These are phyloP conservation scores for Candida gorgasii DNA, from an alignment of 805 yeast species.

Conservation along the genomic window DNA sequence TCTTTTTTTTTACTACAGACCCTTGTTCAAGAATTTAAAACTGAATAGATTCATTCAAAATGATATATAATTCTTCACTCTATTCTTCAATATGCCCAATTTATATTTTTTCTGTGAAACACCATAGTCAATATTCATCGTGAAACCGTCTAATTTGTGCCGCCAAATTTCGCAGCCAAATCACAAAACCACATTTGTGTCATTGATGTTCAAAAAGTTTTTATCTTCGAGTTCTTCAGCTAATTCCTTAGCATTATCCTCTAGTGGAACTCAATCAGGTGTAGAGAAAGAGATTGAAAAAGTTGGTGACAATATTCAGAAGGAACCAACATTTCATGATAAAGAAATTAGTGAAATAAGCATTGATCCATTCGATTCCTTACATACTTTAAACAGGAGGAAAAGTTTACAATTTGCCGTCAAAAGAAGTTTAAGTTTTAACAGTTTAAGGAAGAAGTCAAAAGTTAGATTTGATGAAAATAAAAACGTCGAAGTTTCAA, in stretches of 20 bases:
- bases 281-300: neutral
- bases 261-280: neutral
- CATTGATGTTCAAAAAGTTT: neutral
- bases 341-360: slow-evolving; percentile 18
- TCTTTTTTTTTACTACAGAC: too few relatives aligned
- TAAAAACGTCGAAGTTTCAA: neutral
- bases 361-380: slow-evolving; percentile 23
- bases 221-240: neutral
- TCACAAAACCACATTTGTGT: slow-evolving; percentile 2
- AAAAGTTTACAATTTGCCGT: slow-evolving; percentile 16
- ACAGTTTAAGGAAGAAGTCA: slow-evolving; percentile 12
- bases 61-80: too few relatives aligned
- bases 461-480: slow-evolving; percentile 13
- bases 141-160: too few relatives aligned
- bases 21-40: too few relatives aligned
- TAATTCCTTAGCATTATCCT: neutral
- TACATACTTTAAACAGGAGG: slow-evolving; percentile 16
- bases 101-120: too few relatives aligned
- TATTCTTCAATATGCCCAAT: too few relatives aligned
- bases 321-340: neutral
- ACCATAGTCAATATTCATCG: too few relatives aligned
- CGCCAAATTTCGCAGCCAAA: slow-evolving; percentile 6
- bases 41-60: too few relatives aligned
- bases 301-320: neutral
- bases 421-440: slow-evolving; percentile 12